A percentile compares a stretch with the other conserved stretches of the same genome.
Evolutionary conservation across 306 rosid species (phyloP).

Genomic region (Astragalus glycyphyllos): DNA sequence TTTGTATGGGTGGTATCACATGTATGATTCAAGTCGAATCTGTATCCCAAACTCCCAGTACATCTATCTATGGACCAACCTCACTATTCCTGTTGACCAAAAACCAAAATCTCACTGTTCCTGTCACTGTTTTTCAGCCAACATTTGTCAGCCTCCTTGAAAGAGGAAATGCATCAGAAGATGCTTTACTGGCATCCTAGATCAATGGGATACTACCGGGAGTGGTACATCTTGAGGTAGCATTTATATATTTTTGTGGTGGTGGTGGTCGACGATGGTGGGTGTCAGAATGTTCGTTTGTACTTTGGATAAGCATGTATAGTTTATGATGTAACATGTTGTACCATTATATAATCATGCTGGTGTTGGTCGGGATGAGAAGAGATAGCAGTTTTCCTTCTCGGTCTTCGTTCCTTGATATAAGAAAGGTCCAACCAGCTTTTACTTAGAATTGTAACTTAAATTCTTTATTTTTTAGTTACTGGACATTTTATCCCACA

Average conservation of each 20-base stretch:
- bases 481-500: not conserved
- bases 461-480: conserved; percentile 23
- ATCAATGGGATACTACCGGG: conserved; percentile 21
- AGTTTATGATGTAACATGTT: conserved; percentile 28
- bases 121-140: conserved; percentile 56
- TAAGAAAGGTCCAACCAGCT: conserved; percentile 30
- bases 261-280: not conserved
- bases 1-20: not conserved
- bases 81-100: conserved; percentile 32
- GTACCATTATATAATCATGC: conserved; percentile 30
- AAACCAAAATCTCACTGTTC: conserved; percentile 38
- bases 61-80: conserved; percentile 20
- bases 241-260: not conserved
- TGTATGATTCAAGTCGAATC: conserved; percentile 1
- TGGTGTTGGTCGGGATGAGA: conserved; percentile 43
- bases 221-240: conserved; percentile 40
- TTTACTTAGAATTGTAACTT: conserved; percentile 19
- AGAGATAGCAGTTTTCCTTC: conserved; percentile 65
- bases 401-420: conserved; percentile 40
- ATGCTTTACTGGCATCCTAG: conserved; percentile 55
- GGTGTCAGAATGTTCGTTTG: conserved; percentile 11
- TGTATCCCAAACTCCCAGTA: not conserved
- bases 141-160: conserved; percentile 70
- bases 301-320: conserved; percentile 35
- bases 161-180: conserved; percentile 57